Evolutionary conservation across 164 flowering plant species (phyloP), one percentile per base, ranked within the genome.

Genomic region (Amborella trichopoda): DNA sequence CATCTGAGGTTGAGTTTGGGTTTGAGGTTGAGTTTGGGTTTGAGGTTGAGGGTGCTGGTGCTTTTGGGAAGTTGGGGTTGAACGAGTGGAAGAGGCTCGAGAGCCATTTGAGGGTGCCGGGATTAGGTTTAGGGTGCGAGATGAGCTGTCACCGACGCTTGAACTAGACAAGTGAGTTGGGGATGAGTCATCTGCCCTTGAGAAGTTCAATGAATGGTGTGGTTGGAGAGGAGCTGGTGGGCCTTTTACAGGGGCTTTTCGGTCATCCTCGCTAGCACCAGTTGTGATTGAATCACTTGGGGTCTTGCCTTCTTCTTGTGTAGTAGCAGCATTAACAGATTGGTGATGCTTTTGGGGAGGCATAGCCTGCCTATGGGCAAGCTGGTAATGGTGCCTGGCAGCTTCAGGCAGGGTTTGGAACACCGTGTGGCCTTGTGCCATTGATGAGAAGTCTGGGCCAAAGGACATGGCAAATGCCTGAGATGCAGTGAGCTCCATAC

Each of bases 391-490:
- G 3, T 75, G 82, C 59, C 81, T 67, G 2, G 74, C 56, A n/a
- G 79, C 69, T 52, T 89, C 97, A 0, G 95, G 80, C 8, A 72
- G 56, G 62, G 59, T 74, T 48, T 83, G 95, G 22, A 84, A 60
- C 43, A 83, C 55, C 0, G 83, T 62, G 56, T 75, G 90, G 53
- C 67, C 80, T 20, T 75, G 86, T 1, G 77, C 65, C 67, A 81
- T 68, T 22, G 90, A 61, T 5, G 91, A 63, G 40, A 83, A 68
- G 55, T 90, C 93, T 20, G 83, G 60, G 22, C 81, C 74, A 58
- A 84, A 84, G 10, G 96, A 70, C 94, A 91, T 71, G 1, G 93
- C 82, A 67, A 81, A 81, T 25, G 89, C 61, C 50, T 73, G 93
- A 45, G 91, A 64, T 3, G 80, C 58, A 17, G 66, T 21, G n/a